phyloP scores from a whole-genome alignment of 495 filamentous ascomycete species.

The Xylona heveae region DNA sequence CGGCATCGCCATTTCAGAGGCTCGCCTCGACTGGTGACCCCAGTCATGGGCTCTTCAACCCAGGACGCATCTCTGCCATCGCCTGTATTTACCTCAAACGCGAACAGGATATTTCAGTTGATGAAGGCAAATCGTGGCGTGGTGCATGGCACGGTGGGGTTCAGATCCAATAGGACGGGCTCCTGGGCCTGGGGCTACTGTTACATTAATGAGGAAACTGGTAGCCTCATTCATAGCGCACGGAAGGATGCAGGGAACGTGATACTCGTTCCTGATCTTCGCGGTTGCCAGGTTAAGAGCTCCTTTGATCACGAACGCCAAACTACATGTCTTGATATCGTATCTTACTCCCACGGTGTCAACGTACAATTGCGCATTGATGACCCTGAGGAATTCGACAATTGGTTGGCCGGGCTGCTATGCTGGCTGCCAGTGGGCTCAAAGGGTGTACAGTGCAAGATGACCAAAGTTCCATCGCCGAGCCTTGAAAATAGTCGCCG shows the following conservation, averaged over 20 bases:
- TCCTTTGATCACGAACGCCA: slow-evolving; percentile 38
- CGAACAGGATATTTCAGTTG: slow-evolving; percentile 38
- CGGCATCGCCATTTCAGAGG: slow-evolving; percentile 4
- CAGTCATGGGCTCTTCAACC: slow-evolving; percentile 5
- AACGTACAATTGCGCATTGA: slow-evolving; percentile 58
- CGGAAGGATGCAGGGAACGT: slow-evolving; percentile 33
- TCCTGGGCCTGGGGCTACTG: slow-evolving; percentile 40
- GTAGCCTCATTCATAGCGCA: slow-evolving; percentile 32
- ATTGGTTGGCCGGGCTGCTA: slow-evolving; percentile 80
- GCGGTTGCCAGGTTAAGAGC: slow-evolving; percentile 66
- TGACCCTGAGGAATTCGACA: slow-evolving; percentile 55
- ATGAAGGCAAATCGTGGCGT: slow-evolving; percentile 47
- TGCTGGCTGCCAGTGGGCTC: slow-evolving; percentile 86
- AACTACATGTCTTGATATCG: slow-evolving; percentile 61
- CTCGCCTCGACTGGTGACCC: slow-evolving; percentile 2
- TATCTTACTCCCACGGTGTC: slow-evolving; percentile 41
- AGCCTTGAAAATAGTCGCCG: slow-evolving; percentile 29
- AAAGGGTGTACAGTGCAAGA: slow-evolving; percentile 49
- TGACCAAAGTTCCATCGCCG: slow-evolving; percentile 39
- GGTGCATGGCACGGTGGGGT: slow-evolving; percentile 50
- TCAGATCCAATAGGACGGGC: slow-evolving; percentile 28
- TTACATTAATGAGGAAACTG: slow-evolving; percentile 42
- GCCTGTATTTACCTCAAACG: slow-evolving; percentile 36
- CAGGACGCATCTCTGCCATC: slow-evolving; percentile 15
- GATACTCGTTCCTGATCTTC: slow-evolving; percentile 55